A percentile compares a stretch with the other conserved stretches of the same genome.
These are phyloP conservation scores for Sporothrix protearum DNA, from an alignment of 2,329 filamentous ascomycete species.

Conservation along the genomic window DNA sequence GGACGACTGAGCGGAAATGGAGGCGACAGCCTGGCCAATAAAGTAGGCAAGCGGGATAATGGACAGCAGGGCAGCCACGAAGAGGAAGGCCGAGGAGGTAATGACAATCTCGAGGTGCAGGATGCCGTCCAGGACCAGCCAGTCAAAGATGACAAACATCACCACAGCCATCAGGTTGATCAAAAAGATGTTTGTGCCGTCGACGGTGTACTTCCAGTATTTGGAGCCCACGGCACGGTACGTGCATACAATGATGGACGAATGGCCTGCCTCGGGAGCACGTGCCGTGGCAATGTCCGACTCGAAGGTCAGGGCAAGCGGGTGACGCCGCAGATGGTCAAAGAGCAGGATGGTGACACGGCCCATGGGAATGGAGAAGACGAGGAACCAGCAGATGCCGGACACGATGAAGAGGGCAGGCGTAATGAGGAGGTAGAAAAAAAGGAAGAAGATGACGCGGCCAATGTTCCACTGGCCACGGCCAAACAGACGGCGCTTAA, in stretches of 20 bases:
- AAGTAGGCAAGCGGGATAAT: slow-evolving; percentile 98
- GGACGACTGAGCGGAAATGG: slow-evolving; percentile 95
- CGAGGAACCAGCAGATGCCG: slow-evolving; percentile 87
- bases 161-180: slow-evolving; percentile 95
- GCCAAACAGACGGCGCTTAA: slow-evolving; percentile 86
- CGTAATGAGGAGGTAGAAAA: slow-evolving; percentile 90
- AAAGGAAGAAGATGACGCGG: slow-evolving; percentile 89
- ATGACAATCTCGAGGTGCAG: slow-evolving; percentile 68
- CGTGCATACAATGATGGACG: slow-evolving; percentile 89
- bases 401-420: slow-evolving; percentile 84
- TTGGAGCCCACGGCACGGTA: slow-evolving; percentile 91
- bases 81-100: slow-evolving; percentile 81
- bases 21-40: slow-evolving; percentile 96
- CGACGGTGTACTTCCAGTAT: slow-evolving; percentile 99
- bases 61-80: slow-evolving; percentile 77
- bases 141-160: slow-evolving; percentile 92
- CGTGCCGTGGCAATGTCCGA: slow-evolving; percentile 75
- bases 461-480: slow-evolving; percentile 94
- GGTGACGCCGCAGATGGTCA: slow-evolving; percentile 87
- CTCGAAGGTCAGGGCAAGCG: slow-evolving; percentile 88
- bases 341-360: slow-evolving; percentile 88
- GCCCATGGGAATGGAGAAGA: slow-evolving; percentile 98
- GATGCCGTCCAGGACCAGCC: slow-evolving; percentile 68
- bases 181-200: slow-evolving; percentile 97
- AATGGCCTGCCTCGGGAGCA: slow-evolving; percentile 65